Base-by-base conservation (phyloP, 2,329 filamentous ascomycete genomes). In the Clonostachys byssicola region DNA sequence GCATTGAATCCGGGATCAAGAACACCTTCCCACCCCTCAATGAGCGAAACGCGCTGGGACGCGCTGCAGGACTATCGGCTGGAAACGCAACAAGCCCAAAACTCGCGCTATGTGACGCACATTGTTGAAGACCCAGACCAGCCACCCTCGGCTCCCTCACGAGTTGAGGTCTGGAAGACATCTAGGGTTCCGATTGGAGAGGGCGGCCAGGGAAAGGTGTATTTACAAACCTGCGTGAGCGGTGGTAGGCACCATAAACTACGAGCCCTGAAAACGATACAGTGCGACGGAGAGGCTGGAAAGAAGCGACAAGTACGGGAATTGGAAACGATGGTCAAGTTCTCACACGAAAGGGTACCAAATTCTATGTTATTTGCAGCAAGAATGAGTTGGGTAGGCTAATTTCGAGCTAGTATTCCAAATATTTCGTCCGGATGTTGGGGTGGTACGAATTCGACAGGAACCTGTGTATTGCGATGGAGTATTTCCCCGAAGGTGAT, bases 381-480 rank as follows among this genome's bases (percentile, higher is more conserved):
- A 8, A 9, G 23, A 30, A 30, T 9, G 23, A 30, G 23, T 30
- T 9, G 7, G 23, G 18, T 5, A 20, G 18, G 23, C 23, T 30
- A 30, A 35, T 6, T n/a, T 34, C 35, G 35, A 9, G 34, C 13
- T 17, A 56, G 52, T 59, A 58, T 34, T 43, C 47, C 16, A 51
- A 52, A 23, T 52, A 43, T 44, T 60, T 60, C 34, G 55, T 60
- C n/a, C 52, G 52, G 36, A 48, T 47, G n/a, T 42, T 51, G 12
- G 57, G 56, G 7, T 60, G 57, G 58, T 60, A 56, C 41, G 44
- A 49, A 13, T 35, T 18, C 4, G 17, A 42, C 3, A 39, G 47
- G 1, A 48, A 33, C 6, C 43, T 59, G 5, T 55, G 46, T 42
- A 57, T 60, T 34, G 52, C 54, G 8, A 60, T 59, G 58, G 55